Conservation (phyloP, 2,329 filamentous ascomycete species). For the Pyricularia grisea region DNA sequence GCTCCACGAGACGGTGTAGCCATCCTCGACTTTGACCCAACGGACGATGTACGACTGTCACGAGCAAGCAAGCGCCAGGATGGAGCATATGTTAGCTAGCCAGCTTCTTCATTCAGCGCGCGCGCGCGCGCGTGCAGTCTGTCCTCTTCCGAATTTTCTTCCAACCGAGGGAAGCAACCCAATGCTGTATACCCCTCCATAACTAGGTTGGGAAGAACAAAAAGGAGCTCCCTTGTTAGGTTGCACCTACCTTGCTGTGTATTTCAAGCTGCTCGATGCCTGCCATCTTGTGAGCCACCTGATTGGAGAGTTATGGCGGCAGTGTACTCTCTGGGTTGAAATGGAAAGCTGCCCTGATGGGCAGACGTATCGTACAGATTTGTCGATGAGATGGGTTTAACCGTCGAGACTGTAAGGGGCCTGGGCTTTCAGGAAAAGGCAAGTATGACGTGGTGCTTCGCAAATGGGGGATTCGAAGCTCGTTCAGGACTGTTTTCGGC, state of each 20-base stretch:
- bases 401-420: not conserved
- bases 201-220: too few species aligned
- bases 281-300: conserved; percentile 52
- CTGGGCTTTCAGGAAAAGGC: not conserved
- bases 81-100: conserved; percentile 7
- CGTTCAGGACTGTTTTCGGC: not conserved
- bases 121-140: not conserved
- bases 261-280: conserved; percentile 96
- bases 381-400: not conserved
- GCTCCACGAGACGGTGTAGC: conserved; percentile 94
- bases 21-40: conserved; percentile 87
- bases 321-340: not conserved
- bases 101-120: not conserved
- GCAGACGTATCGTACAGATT: not conserved
- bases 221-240: conserved; percentile 4
- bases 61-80: conserved; percentile 10
- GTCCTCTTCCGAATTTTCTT: not conserved
- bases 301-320: not conserved
- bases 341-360: not conserved
- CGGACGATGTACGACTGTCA: conserved; percentile 89
- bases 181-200: not conserved
- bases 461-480: not conserved
- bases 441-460: not conserved
- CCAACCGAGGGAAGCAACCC: not conserved
- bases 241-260: conserved; percentile 74